Percentiles rank a stretch among this genome's conserved stretches.
phyloP scores from a whole-genome alignment of 1,139 yeast species.

The Magnusiomyces ingens region DNA sequence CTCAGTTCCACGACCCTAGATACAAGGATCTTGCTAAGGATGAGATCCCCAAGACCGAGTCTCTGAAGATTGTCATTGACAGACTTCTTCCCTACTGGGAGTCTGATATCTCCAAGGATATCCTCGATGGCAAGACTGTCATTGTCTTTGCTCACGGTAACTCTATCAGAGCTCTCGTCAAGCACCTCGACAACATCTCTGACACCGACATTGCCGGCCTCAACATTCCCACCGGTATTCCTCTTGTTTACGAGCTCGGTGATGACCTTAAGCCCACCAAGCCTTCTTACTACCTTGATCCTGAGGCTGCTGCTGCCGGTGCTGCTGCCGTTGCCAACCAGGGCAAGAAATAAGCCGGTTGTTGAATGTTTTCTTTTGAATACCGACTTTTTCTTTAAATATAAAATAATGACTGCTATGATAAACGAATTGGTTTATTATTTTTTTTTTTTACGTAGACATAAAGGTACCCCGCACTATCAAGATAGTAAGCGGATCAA shows the following conservation, averaged over 20 bases:
- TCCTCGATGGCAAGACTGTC: constrained; percentile 83
- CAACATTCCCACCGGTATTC: constrained; percentile 98
- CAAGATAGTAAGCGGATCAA: too few relatives aligned
- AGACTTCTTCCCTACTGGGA: constrained; percentile 98
- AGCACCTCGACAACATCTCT: constrained; percentile 91
- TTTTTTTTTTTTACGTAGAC: too few relatives aligned
- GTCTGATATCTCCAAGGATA: constrained; percentile 81
- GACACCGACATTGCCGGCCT: constrained; percentile 89
- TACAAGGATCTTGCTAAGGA: constrained; percentile 77
- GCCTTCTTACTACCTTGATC: constrained; percentile 95
- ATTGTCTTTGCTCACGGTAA: constrained; percentile 97
- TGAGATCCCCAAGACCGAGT: constrained; percentile 89
- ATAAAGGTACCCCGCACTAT: too few relatives aligned
- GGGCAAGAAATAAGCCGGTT: constrained; percentile 52
- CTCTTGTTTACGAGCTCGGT: constrained; percentile 95
- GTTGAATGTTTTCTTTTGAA: not conserved
- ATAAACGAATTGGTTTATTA: too few relatives aligned
- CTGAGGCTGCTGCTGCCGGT: constrained; percentile 99
- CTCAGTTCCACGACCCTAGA: constrained; percentile 82
- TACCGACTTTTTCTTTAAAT: too few relatives aligned
- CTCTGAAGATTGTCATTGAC: constrained; percentile 90
- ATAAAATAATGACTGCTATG: too few relatives aligned
- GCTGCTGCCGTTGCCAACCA: constrained; percentile 99
- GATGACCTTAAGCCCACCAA: constrained; percentile 79
- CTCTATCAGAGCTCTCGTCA: constrained; percentile 94